Percentiles rank a stretch among this genome's conserved stretches.
Conservation (phyloP, 768 basidiomycete species). For the Amyloporia xantha region DNA sequence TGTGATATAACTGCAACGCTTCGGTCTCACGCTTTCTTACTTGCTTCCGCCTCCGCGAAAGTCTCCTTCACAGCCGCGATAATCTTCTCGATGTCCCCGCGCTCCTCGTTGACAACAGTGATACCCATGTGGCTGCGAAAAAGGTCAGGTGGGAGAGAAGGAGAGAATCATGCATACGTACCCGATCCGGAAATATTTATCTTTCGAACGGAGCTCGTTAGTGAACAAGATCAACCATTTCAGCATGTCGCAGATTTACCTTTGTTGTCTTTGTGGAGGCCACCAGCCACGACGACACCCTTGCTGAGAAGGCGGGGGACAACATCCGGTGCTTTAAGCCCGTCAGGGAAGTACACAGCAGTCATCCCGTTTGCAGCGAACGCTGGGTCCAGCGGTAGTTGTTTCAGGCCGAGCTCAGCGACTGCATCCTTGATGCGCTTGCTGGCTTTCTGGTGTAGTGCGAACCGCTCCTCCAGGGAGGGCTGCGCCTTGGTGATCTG, state of each 20-base stretch:
- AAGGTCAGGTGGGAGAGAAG: background rate
- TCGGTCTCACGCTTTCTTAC: constrained; percentile 16
- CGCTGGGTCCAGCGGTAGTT: constrained; percentile 54
- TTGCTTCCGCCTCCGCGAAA: constrained; percentile 33
- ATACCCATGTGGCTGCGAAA: constrained; percentile 78
- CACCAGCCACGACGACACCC: constrained; percentile 80
- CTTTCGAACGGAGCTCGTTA: constrained; percentile 27
- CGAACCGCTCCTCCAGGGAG: constrained; percentile 74
- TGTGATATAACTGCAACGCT: background rate
- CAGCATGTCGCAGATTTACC: constrained; percentile 35
- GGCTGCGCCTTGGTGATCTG: constrained; percentile 57
- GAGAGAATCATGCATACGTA: constrained; percentile 20
- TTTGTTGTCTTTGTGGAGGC: constrained; percentile 79
- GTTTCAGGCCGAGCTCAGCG: constrained; percentile 60
- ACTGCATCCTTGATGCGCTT: constrained; percentile 63
- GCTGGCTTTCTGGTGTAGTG: constrained; percentile 64
- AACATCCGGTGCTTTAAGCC: constrained; percentile 69
- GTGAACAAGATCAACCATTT: constrained; percentile 1
- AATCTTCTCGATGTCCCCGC: constrained; percentile 74
- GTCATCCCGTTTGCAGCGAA: constrained; percentile 93
- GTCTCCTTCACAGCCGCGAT: constrained; percentile 57
- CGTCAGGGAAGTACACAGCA: constrained; percentile 84
- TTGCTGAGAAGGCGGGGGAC: constrained; percentile 66
- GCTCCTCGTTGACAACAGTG: constrained; percentile 60
- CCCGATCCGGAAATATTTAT: constrained; percentile 91